Evolutionary conservation across 1,284 basidiomycete species (phyloP).

Genomic region (Erythrobasidium hasegawianum): DNA sequence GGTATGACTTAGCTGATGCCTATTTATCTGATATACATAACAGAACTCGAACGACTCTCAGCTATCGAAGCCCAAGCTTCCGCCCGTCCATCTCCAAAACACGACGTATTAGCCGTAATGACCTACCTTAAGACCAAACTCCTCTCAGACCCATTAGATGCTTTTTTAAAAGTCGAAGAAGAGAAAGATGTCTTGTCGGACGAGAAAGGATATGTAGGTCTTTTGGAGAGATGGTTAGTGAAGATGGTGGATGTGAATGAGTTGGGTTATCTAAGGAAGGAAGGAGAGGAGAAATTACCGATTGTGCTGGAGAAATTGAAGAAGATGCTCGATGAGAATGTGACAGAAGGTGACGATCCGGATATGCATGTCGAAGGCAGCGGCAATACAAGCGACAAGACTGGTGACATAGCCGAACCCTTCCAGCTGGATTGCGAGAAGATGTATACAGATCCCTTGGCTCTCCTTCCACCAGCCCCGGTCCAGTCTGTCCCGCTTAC

Average conservation of each 20-base stretch:
- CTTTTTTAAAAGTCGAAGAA: conserved; percentile 1
- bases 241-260: not conserved
- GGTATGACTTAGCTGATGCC: too few species aligned
- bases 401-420: too few species aligned
- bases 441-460: not conserved
- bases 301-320: not conserved
- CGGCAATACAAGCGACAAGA: too few species aligned
- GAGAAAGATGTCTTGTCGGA: not conserved
- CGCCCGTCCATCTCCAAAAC: conserved; percentile 15
- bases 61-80: conserved; percentile 22
- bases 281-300: conserved; percentile 7
- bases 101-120: conserved; percentile 30
- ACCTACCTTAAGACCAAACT: conserved; percentile 16
- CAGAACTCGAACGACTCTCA: conserved; percentile 30
- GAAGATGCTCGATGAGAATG: not conserved
- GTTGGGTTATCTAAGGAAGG: not conserved
- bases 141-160: conserved; percentile 13
- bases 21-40: too few species aligned
- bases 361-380: not conserved
- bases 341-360: not conserved
- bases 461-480: not conserved
- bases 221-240: conserved; percentile 9
- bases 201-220: not conserved
- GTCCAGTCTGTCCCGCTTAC: not conserved
- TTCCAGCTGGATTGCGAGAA: not conserved